phyloP scores from a whole-genome alignment of 2,329 filamentous ascomycete species.

The Ceratocystis papillata region DNA sequence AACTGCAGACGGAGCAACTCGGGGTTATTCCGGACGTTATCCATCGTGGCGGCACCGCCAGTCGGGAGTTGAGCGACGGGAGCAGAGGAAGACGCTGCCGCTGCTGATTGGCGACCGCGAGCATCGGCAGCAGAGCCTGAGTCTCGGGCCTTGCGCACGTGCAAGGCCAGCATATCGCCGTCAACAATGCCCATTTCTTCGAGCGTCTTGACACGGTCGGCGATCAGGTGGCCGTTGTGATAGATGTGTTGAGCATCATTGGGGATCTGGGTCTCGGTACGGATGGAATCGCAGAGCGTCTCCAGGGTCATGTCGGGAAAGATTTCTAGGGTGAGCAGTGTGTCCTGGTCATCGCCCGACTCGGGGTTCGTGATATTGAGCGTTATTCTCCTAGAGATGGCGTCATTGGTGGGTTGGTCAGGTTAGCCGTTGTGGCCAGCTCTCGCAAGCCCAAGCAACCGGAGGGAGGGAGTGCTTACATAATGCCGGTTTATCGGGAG shows the following conservation, averaged over 20 bases:
- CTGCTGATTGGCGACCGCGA: slow-evolving; percentile 28
- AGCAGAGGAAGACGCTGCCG: slow-evolving; percentile 26
- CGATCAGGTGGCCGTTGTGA: slow-evolving; percentile 74
- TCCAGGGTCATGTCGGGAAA: slow-evolving; percentile 71
- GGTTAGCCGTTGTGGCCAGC: not conserved
- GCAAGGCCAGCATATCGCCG: slow-evolving; percentile 84
- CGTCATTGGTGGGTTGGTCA: not conserved
- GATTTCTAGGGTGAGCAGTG: slow-evolving; percentile 72
- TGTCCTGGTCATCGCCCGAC: slow-evolving; percentile 50
- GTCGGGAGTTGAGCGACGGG: slow-evolving; percentile 29
- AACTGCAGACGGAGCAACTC: slow-evolving; percentile 77
- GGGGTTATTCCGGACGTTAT: slow-evolving; percentile 46
- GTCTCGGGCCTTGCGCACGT: slow-evolving; percentile 54
- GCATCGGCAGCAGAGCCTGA: slow-evolving; percentile 32
- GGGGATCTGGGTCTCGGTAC: slow-evolving; percentile 68
- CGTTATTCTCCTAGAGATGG: slow-evolving; percentile 63
- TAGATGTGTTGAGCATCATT: slow-evolving; percentile 70
- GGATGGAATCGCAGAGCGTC: slow-evolving; percentile 77
- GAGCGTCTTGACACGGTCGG: slow-evolving; percentile 68
- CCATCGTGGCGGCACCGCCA: slow-evolving; percentile 27
- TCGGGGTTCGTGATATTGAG: slow-evolving; percentile 71
- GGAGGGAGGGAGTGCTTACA: slow-evolving; percentile 4
- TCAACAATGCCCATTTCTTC: slow-evolving; percentile 70
- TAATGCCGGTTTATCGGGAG: not conserved
- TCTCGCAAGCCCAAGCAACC: not conserved